Evolutionary conservation across 305 asterid genomes (phyloP), one percentile per base, ranked within the genome.

Genomic region (Fraxinus greggii): DNA sequence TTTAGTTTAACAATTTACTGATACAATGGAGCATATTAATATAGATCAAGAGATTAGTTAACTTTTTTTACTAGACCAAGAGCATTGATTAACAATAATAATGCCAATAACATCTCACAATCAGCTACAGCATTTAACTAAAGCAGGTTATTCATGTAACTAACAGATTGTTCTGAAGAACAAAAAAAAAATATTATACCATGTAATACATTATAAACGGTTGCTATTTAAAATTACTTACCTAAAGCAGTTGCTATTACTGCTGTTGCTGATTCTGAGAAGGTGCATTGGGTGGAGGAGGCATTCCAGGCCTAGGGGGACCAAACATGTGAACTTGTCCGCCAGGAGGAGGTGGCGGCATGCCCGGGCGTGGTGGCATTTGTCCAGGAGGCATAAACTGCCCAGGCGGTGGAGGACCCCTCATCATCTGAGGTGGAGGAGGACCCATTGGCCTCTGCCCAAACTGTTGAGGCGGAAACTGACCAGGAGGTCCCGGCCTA

Each of bases 331-430:
- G 94, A 76, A 85, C 88, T 82, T 92, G 95, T 6, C 97, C 97
- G 75, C 94, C 97, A 5, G 92, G 90, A 13, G 97, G 93, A 0
- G 96, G 75, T 29, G 75, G 96, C 1, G 94, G 95, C 95, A 94
- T 93, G 2, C 97, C 97, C 0, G 93, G 97, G 42, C 94, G 89
- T 9, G 92, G 93, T 10, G 90, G 93, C 85, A 89, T 92, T 87
- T 88, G 92, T 31, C 88, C 89, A 28, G 86, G 89, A 3, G 92
- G 93, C 5, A 91, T 1, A 51, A 17, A 51, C 61, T 51, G 61
- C 61, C 91, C 95, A 48, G 97, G 97, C 0, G 96, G 97, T 6
- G 97, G 97, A 2, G 98, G 98, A 0, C 92, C 92, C 40, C 98
- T 87, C 97, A 90, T 89, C 95, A 90, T 89, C 88, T 88, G 96